A percentile compares a stretch with the other conserved stretches of the same genome.
phyloP scores from a whole-genome alignment of 2,329 filamentous ascomycete species.

The Ceratocystis papillata region DNA sequence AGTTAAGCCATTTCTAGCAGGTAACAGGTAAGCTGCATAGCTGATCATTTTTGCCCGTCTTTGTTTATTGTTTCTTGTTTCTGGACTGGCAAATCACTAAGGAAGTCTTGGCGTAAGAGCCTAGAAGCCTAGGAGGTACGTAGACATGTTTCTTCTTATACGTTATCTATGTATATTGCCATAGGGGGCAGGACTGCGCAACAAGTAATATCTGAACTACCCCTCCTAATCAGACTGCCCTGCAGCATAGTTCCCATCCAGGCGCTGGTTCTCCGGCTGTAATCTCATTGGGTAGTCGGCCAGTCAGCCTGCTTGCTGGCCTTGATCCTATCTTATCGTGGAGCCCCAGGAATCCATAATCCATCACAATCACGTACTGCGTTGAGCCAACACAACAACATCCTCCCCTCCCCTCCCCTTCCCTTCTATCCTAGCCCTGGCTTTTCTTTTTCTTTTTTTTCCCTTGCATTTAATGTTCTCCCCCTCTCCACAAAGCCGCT shows the following conservation, averaged over 20 bases:
- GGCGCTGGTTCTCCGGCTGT: not conserved
- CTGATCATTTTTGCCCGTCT: not conserved
- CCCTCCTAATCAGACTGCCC: no score
- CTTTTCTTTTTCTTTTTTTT: not conserved
- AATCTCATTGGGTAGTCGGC: not conserved
- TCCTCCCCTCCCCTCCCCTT: not conserved
- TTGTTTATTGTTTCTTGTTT: conserved; percentile 9
- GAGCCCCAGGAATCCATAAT: not conserved
- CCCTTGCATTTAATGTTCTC: no score
- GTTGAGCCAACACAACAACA: no score
- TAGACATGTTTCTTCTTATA: not conserved
- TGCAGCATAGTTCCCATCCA: no score
- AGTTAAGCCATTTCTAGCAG: not conserved
- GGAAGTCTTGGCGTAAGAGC: not conserved
- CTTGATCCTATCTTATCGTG: no score
- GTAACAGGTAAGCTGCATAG: not conserved
- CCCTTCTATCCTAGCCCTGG: not conserved
- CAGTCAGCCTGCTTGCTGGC: not conserved
- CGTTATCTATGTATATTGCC: not conserved
- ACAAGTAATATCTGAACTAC: no score
- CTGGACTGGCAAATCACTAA: not conserved
- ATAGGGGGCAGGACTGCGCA: no score
- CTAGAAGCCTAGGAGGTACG: not conserved
- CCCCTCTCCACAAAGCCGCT: not conserved
- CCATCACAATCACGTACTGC: not conserved